Evolutionary conservation across 2,329 filamentous ascomycete species (phyloP), one percentile per base, ranked within the genome.

Genomic region (Hymenoscyphus repandus): DNA sequence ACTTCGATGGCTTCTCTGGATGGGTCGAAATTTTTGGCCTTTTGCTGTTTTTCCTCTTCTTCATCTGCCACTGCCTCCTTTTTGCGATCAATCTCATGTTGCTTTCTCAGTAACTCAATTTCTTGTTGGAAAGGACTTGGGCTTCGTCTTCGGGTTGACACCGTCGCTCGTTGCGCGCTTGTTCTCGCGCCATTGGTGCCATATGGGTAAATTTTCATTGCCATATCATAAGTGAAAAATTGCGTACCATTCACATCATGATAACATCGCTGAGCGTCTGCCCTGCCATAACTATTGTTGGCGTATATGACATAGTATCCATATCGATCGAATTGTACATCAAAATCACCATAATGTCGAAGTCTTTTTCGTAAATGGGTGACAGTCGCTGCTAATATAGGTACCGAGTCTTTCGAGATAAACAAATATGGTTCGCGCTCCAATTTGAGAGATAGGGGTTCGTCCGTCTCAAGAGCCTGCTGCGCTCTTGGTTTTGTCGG

Each of bases 291-390:
- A 49, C 80, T 79, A 1, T 83, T 88, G 61, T 92, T 86, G 45
- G 88, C 82, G 63, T 99, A 99, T n/a, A 90, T 75, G 47, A 97
- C 82, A 66, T 89, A 97, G 68, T 96, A 99, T 0, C 93, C 93
- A 0, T 83, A 86, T 52, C 82, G 82, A 66, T 99, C 93, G 53
- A 88, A 82, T 32, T 90, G 81, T 46, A 99, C 86, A 45, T 90
- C 84, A 57, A 88, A 83, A 70, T 91, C 89, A 52, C 81, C 76
- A 66, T 88, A 96, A 45, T 84, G 82, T 68, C 92, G 93, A 48
- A 97, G 74, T 45, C 92, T 81, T 69, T 92, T 95, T 71, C 90
- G 89, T 72, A 99, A 79, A 71, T 99, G 93, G 3, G 86, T 83
- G 50, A 96, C 81, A 1, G 92, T 97, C 20, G 89, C 86, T 31